phyloP scores from a whole-genome alignment of 176 grass and related monocot species.

The Avena sativa region DNA sequence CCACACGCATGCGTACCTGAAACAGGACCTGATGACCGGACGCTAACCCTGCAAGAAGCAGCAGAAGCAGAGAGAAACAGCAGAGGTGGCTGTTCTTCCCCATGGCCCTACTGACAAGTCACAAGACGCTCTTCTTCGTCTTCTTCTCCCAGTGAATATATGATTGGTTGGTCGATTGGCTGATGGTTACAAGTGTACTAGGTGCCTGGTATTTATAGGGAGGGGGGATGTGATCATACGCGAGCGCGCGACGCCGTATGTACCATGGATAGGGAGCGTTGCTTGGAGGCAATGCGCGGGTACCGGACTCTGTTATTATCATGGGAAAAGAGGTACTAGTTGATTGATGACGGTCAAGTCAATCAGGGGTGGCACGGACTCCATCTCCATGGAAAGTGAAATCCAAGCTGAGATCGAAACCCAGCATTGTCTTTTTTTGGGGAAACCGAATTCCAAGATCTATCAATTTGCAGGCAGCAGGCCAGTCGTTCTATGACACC shows the following conservation, averaged over 20 bases:
- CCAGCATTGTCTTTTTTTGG: no score
- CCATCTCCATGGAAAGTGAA: no score
- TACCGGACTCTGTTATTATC: slow-evolving; percentile 32
- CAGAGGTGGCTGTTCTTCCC: slow-evolving; percentile 4
- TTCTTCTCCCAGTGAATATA: neutral
- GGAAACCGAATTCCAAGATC: no score
- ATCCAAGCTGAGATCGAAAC: no score
- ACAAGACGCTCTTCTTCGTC: neutral
- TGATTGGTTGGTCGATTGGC: neutral
- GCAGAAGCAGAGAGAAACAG: slow-evolving; percentile 3
- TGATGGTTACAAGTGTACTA: neutral
- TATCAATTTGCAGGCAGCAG: no score
- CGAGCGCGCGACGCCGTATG: neutral
- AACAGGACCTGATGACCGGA: slow-evolving; percentile 56
- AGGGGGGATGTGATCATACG: neutral
- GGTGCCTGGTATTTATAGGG: slow-evolving; percentile 28
- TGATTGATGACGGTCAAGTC: neutral
- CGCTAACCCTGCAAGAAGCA: slow-evolving; percentile 32
- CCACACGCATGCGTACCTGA: neutral
- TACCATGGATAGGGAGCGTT: slow-evolving; percentile 12
- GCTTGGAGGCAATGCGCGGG: slow-evolving; percentile 26
- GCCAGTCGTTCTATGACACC: no score
- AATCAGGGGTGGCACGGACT: slow-evolving; percentile 2
- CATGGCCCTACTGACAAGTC: neutral
- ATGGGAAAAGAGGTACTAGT: neutral